phyloP scores from a whole-genome alignment of 2,329 filamentous ascomycete species.

The Hymenoscyphus linearis region DNA sequence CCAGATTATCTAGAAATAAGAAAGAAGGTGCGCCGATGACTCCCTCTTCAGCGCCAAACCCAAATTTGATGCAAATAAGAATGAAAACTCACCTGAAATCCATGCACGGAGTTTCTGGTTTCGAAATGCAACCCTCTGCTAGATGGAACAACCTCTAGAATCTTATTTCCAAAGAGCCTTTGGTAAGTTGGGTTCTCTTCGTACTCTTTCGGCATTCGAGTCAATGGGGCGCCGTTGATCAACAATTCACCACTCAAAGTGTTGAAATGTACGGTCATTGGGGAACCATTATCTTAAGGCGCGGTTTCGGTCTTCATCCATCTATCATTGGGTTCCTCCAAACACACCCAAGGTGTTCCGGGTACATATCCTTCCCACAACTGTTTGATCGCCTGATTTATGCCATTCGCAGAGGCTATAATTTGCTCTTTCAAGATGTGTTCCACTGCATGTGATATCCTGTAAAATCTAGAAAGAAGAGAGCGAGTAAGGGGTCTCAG shows the following conservation, averaged over 20 bases:
- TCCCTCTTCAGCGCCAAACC: too few species aligned
- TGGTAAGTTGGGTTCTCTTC: constrained; percentile 24
- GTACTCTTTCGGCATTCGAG: constrained; percentile 43
- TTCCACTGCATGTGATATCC: constrained; percentile 20
- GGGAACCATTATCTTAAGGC: constrained; percentile 8
- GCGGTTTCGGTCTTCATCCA: constrained; percentile 32
- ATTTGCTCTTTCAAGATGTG: constrained; percentile 16
- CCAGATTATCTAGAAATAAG: too few species aligned
- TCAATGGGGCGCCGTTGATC: constrained; percentile 45
- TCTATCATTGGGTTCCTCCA: constrained; percentile 27
- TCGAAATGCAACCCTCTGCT: too few species aligned
- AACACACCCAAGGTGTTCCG: constrained; percentile 22
- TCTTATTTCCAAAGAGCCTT: constrained; percentile 17
- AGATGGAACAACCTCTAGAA: too few species aligned
- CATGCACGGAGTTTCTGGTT: too few species aligned
- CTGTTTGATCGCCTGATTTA: constrained; percentile 24
- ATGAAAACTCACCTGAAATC: too few species aligned
- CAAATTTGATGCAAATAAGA: too few species aligned
- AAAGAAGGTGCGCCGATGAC: too few species aligned
- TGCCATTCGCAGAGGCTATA: constrained; percentile 14
- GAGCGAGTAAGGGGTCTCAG: background rate
- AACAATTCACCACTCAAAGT: constrained; percentile 47
- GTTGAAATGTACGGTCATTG: constrained; percentile 6
- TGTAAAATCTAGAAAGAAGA: constrained; percentile 4
- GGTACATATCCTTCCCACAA: constrained; percentile 30